Evolutionary conservation across 345 rosid genomes (phyloP), one percentile per base, ranked within the genome.

Genomic region (Syzygium grande): DNA sequence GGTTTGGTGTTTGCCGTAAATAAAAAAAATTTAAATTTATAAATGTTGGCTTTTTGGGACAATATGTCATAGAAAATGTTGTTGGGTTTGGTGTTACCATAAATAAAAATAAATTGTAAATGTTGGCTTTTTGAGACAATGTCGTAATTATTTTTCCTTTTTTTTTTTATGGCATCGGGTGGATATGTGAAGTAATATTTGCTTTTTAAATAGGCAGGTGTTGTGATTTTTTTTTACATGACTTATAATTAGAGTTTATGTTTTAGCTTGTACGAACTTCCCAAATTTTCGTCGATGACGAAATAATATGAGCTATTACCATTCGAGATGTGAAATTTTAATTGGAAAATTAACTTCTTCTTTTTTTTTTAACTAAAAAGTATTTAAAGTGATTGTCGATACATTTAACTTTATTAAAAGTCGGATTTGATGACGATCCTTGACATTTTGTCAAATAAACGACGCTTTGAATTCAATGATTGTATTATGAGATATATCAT

Each of bases 341-440:
- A 73, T 8, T 38, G 27, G 25, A 1, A 65, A 73, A 73, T 73
- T 9, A 10, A 17, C 7, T 10, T 0, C 7, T 10, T 0, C 1
- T 2, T 25, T 1, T 0, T 25, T 8, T 21, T 3, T 0, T 19
- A 4, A 12, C 11, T 0, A 1, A 6, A 65, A 65, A 34, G 25
- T 34, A 68, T 34, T 73, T 17, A 38, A 34, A 17, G 80, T 4
- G 49, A 73, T 34, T 17, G 0, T 0, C 49, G 0, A 38, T 34
- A 73, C 34, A 34, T 73, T 19, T 38, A 34, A 73, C 4, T 73
- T 73, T 2, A 73, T 73, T 34, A 34, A 73, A 73, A 34, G 13
- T 34, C 0, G 6, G 3, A 65, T 65, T 0, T 16, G 2, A 30
- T 63, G 2, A 17, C 1, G 3, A 16, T 65, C 1, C 2, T 0